phyloP scores from a whole-genome alignment of 2,329 filamentous ascomycete species.

The Pleurostoma richardsiae region DNA sequence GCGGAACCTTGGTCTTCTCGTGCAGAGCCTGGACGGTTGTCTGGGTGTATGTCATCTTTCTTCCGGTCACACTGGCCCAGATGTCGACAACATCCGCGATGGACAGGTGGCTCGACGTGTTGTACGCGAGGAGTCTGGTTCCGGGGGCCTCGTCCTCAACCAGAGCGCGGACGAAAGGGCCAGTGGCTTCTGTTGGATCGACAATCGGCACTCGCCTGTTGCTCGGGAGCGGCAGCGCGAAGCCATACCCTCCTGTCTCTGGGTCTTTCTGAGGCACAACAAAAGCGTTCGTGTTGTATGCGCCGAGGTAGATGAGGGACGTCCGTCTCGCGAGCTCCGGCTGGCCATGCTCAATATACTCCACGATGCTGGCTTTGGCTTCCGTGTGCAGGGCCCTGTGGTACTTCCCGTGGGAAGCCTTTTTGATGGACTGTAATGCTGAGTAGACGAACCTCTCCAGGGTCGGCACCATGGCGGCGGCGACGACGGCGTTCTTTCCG shows the following conservation, averaged over 20 bases:
- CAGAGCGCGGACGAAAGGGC: conserved; percentile 35
- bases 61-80: conserved; percentile 29
- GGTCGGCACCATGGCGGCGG: neutral
- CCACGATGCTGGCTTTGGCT: conserved; percentile 5
- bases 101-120: conserved; percentile 23
- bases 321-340: conserved; percentile 17
- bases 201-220: conserved; percentile 29
- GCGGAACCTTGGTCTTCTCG: conserved; percentile 22
- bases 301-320: conserved; percentile 22
- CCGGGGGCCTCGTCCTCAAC: conserved; percentile 29
- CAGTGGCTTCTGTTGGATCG: conserved; percentile 28
- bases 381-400: neutral
- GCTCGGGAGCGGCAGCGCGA: conserved; percentile 19
- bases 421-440: neutral
- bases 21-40: conserved; percentile 26
- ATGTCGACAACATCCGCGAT: conserved; percentile 22
- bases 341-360: conserved; percentile 16
- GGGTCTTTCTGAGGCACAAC: conserved; percentile 20
- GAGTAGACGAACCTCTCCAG: conserved; percentile 1
- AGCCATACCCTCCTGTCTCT: conserved; percentile 18
- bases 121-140: conserved; percentile 37
- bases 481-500: neutral
- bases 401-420: neutral
- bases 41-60: conserved; percentile 22
- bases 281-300: conserved; percentile 22